Evolutionary conservation across 306 rosid species (phyloP), one percentile per base, ranked within the genome.

Genomic region (Castanopsis chinensis): DNA sequence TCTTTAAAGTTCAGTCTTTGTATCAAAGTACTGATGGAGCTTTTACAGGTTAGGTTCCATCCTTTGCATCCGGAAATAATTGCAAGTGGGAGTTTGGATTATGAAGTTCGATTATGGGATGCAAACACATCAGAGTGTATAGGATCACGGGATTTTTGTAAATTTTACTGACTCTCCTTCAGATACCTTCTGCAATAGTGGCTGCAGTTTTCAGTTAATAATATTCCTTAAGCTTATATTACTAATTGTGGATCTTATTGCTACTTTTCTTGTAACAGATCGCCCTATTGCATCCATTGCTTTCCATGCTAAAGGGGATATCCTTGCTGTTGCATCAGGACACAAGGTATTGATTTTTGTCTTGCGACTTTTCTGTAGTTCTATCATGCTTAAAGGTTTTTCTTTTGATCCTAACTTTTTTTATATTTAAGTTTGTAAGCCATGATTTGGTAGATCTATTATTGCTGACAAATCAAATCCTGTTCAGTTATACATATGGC

Each of bases 281-380:
- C 89, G 85, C 19, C 89, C 89, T 49, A 80, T 86, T 80, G 87
- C 89, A 69, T 86, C 87, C 72, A 70, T 86, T 54, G 89, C 89
- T 80, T 86, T 83, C 83, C 89, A 86, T 78, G 89, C 89, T 15
- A 80, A 81, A 70, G 87, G 89, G 71, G 87, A 86, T 77, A 83
- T 83, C 75, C 85, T 86, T n/a, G 89, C 87, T 64, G 89, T 86
- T 80, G 89, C 87, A 71, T 86, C 87, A 65, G 87, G 89, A 59
- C 89, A 86, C 73, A 86, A 86, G 85, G 89, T 78, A 74, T 51
- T 5, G 12, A 6, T 54, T 79, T 52, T 33, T 81, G 17, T 49
- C 43, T 60, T 77, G 9, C 1, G 49, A 68, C 67, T 76, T 76
- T 28, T 72, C 27, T 83, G 28, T 69, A 43, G 63, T 20, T n/a